These are phyloP conservation scores for Penicillium herquei DNA, from an alignment of 495 filamentous ascomycete species.

Conservation along the genomic window DNA sequence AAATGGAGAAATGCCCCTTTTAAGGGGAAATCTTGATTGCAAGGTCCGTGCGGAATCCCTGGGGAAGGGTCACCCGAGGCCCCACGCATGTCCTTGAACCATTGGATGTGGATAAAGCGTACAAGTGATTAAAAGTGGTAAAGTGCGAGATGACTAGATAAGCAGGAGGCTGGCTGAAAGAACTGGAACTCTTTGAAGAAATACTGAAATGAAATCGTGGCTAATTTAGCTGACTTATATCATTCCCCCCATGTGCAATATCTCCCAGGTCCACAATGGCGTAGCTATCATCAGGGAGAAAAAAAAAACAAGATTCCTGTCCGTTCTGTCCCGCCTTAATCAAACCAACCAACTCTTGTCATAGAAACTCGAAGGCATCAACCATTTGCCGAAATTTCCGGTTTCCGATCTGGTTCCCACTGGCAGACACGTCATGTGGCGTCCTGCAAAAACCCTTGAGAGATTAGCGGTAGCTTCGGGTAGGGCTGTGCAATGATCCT, in stretches of 20 bases:
- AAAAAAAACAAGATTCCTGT: neutral
- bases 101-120: neutral
- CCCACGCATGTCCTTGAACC: neutral
- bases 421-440: constrained; percentile 2
- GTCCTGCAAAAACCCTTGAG: neutral
- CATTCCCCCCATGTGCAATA: too few relatives aligned
- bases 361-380: too few relatives aligned
- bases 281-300: too few relatives aligned
- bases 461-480: neutral
- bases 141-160: neutral
- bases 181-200: too few relatives aligned
- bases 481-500: neutral
- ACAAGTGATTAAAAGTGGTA: too few relatives aligned
- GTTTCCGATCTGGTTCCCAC: neutral
- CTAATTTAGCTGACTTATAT: too few relatives aligned
- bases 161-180: neutral
- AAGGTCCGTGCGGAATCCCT: neutral
- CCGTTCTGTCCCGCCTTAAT: neutral
- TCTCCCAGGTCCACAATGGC: too few relatives aligned
- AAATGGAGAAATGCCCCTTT: constrained; percentile 1
- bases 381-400: neutral
- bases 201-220: too few relatives aligned
- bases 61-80: neutral
- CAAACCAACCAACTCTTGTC: neutral
- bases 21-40: neutral